Percentiles rank a stretch among this genome's conserved stretches.
Evolutionary conservation across 2,329 filamentous ascomycete species (phyloP).

Genomic region (Neonectria sp.): DNA sequence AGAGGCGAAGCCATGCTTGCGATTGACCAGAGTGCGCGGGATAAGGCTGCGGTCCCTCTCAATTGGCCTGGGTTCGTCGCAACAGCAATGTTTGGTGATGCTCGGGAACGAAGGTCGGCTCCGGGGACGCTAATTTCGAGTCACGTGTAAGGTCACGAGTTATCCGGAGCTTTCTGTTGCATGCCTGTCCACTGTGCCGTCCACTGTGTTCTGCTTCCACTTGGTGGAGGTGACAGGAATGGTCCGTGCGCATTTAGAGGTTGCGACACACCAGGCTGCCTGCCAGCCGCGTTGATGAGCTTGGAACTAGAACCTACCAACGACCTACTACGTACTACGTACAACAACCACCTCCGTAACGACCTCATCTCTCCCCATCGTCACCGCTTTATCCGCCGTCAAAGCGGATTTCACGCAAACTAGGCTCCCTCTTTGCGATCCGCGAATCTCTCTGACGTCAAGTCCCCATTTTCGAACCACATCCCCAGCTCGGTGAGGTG

Average conservation of each 20-base stretch:
- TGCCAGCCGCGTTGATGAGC: conserved; percentile 55
- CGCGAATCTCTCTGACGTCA: conserved; percentile 14
- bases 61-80: conserved; percentile 48
- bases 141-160: conserved; percentile 50
- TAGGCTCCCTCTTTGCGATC: conserved; percentile 15
- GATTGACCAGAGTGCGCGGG: conserved; percentile 47
- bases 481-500: conserved; percentile 31
- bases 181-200: not conserved
- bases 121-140: conserved; percentile 39
- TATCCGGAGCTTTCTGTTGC: conserved; percentile 24
- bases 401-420: conserved; percentile 17
- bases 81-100: conserved; percentile 45
- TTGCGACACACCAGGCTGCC: conserved; percentile 57
- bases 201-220: not conserved
- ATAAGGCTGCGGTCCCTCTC: conserved; percentile 51
- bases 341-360: conserved; percentile 10
- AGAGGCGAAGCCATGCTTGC: conserved; percentile 71
- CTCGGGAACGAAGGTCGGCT: conserved; percentile 39
- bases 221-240: conserved; percentile 4
- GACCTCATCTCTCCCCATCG: not conserved
- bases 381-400: not conserved
- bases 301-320: conserved; percentile 38
- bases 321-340: conserved; percentile 3
- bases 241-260: conserved; percentile 45
- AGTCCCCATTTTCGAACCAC: conserved; percentile 12